Evolutionary conservation across 305 asterid species (phyloP), one percentile per base, ranked within the genome.

Genomic region (Striga hermonthica): DNA sequence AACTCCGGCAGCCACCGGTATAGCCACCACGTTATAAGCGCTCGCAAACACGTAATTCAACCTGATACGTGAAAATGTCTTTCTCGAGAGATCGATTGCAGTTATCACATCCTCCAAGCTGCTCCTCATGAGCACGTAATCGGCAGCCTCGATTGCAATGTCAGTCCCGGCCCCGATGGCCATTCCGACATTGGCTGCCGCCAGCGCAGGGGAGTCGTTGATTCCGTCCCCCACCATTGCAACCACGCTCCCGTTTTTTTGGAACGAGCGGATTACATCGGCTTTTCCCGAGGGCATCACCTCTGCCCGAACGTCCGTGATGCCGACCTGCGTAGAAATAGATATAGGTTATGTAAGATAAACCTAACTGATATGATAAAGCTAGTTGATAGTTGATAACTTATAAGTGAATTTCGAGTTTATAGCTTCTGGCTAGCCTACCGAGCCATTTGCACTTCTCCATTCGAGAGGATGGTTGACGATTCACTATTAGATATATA

Each of bases 261-360:
- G 99, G 79, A 94, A 84, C 40, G 96, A 90, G 8, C 70, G 83
- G 31, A 91, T 64, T 0, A 90, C 95, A 13, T 90, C 99, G 5
- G 98, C 99, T 79, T 94, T 94, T 68, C 96, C 98, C n/a, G 97
- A 92, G 48, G 99, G 99, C 97, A 90, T 83, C 72, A 94, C 99
- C 74, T 94, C 99, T 71, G 99, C 99, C 78, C 95, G 76, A 7
- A 88, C 89, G 56, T 94, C 99, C 53, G 82, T 74, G 69, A 94
- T 94, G 60, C 95, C 96, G 13, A 94, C 95, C 97, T 94, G 95
- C 78, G 80, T 13, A 62, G 45, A 50, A 61, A 61, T 55, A 61
- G 60, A 6, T 22, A 22, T 22, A 22, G 31, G 31, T 22, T 22
- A 22, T 22, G 31, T 22, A 22, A 22, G 31, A 2, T 22, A 22